Percentiles rank a stretch among this genome's conserved stretches.
Evolutionary conservation across 192 early-diverging fungal genomes (phyloP).

Genomic region (Backusella psychrophila): DNA sequence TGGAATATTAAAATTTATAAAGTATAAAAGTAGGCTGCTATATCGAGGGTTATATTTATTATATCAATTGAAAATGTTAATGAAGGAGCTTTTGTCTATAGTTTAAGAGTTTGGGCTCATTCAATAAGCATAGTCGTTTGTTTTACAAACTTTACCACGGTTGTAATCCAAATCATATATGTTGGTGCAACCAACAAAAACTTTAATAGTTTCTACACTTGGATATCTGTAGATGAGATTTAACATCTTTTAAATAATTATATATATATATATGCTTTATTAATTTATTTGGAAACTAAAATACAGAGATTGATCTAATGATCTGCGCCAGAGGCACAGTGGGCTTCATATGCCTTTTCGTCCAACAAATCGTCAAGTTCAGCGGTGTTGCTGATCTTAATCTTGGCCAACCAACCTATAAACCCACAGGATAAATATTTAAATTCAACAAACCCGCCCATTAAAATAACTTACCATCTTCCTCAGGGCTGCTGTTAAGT

Average conservation of each 20-base stretch:
- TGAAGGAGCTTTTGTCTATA: not conserved
- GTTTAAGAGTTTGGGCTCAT: too few species aligned
- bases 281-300: constrained; percentile 5
- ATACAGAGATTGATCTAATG: constrained; percentile 21
- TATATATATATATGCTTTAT: constrained; percentile 1
- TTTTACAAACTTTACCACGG: not conserved
- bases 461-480: constrained; percentile 55
- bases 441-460: not conserved
- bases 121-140: not conserved
- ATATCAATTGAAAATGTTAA: not conserved
- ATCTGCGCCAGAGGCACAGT: constrained; percentile 39
- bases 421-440: constrained; percentile 6
- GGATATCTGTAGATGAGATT: not conserved
- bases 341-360: constrained; percentile 64
- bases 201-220: not conserved
- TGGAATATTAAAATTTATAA: not conserved
- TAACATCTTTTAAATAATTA: not conserved
- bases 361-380: constrained; percentile 75
- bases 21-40: not conserved
- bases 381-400: constrained; percentile 65
- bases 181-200: not conserved
- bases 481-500: constrained; percentile 75
- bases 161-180: not conserved
- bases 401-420: constrained; percentile 91
- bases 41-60: not conserved